phyloP scores from a whole-genome alignment of 2,329 filamentous ascomycete species.

The Teratosphaeria destructans region DNA sequence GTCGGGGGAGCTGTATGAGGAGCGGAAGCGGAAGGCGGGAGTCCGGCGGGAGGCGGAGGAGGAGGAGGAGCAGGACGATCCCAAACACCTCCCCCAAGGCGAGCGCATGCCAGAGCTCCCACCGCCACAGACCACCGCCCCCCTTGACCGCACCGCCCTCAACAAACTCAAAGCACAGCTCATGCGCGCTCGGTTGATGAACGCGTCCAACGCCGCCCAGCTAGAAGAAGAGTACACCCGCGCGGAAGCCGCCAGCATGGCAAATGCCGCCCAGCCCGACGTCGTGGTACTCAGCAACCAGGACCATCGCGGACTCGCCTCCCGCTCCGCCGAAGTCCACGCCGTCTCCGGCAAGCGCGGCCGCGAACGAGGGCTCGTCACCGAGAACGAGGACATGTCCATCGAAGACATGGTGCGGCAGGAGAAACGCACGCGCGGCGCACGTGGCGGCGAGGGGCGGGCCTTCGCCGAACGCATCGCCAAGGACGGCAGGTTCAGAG shows the following conservation, averaged over 20 bases:
- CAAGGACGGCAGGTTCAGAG: slow-evolving; percentile 81
- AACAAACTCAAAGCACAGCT: slow-evolving; percentile 88
- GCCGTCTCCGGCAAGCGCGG: slow-evolving; percentile 70
- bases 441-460: slow-evolving; percentile 57
- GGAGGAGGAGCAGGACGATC: slow-evolving; percentile 12
- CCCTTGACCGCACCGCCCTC: slow-evolving; percentile 64
- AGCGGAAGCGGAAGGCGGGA: slow-evolving; percentile 55
- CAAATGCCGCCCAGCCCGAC: slow-evolving; percentile 46
- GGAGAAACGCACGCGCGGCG: slow-evolving; percentile 72
- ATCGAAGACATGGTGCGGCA: slow-evolving; percentile 96
- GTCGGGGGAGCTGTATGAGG: slow-evolving; percentile 72
- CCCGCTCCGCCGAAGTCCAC: slow-evolving; percentile 67
- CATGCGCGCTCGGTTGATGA: slow-evolving; percentile 87
- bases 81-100: slow-evolving; percentile 37
- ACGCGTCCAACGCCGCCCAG: slow-evolving; percentile 60
- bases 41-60: slow-evolving; percentile 31
- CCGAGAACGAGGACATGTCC: slow-evolving; percentile 89
- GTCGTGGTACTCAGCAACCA: slow-evolving; percentile 76
- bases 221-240: slow-evolving; percentile 78
- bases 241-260: slow-evolving; percentile 53
- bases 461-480: slow-evolving; percentile 86
- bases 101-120: slow-evolving; percentile 47
- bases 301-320: slow-evolving; percentile 82
- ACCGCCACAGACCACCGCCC: slow-evolving; percentile 38
- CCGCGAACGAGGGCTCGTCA: slow-evolving; percentile 70